Conservation (phyloP, 495 filamentous ascomycete genomes). For the Halenospora varia region DNA sequence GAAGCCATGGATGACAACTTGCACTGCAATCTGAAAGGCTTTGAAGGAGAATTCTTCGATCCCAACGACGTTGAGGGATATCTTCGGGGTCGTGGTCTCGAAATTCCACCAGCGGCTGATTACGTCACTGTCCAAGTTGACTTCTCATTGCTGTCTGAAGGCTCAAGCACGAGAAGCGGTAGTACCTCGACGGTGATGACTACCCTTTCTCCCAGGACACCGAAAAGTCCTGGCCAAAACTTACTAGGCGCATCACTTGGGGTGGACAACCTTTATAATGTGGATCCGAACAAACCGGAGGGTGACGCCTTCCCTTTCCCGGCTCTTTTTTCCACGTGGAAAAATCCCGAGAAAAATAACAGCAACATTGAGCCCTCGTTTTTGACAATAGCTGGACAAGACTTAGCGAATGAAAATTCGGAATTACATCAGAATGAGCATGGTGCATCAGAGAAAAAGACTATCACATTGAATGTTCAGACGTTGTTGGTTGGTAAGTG, state of each 20-base stretch:
- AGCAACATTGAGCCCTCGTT: constrained; percentile 18
- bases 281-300: constrained; percentile 6
- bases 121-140: constrained; percentile 49
- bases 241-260: not conserved
- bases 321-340: constrained; percentile 2
- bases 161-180: constrained; percentile 1
- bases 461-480: constrained; percentile 20
- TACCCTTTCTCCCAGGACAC: constrained; percentile 17
- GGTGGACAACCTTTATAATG: not conserved
- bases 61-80: constrained; percentile 69
- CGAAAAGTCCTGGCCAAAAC: constrained; percentile 12
- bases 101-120: constrained; percentile 47
- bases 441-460: constrained; percentile 3
- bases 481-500: constrained; percentile 20
- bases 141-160: constrained; percentile 27
- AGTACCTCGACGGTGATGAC: constrained; percentile 7
- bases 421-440: not conserved
- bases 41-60: constrained; percentile 71
- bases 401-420: not conserved
- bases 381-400: constrained; percentile 1
- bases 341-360: not conserved
- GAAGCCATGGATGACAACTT: constrained; percentile 33
- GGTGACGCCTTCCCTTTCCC: constrained; percentile 15
- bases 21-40: constrained; percentile 40
- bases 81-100: constrained; percentile 54